phyloP scores from a whole-genome alignment of 164 flowering plant genomes.

The Brasenia schreberi region DNA sequence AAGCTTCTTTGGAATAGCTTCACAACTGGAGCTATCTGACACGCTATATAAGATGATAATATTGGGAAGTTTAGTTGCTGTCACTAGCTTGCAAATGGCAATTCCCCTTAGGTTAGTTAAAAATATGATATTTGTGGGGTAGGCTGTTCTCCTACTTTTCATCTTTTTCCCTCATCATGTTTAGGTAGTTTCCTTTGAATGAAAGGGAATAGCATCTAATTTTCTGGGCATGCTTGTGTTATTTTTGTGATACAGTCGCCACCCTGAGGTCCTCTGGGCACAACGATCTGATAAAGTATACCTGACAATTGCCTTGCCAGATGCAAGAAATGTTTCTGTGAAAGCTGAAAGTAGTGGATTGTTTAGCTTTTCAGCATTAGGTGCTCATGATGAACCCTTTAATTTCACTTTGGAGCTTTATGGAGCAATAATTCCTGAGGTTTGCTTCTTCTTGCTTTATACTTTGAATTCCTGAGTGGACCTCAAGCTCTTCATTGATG shows the following conservation, averaged over 20 bases:
- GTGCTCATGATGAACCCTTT: conserved; percentile 40
- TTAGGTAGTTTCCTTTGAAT: neutral
- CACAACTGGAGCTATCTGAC: too few relatives aligned
- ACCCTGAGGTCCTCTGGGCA: conserved; percentile 94
- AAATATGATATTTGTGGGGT: too few relatives aligned
- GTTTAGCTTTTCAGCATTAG: conserved; percentile 67
- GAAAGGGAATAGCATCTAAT: neutral
- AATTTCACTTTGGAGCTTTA: conserved; percentile 42
- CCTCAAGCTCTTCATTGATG: too few relatives aligned
- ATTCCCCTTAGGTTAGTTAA: too few relatives aligned
- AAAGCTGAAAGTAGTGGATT: conserved; percentile 60
- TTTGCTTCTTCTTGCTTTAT: conserved; percentile 9
- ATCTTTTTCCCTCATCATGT: too few relatives aligned
- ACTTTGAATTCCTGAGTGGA: too few relatives aligned
- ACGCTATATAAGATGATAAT: too few relatives aligned
- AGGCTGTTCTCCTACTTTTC: too few relatives aligned
- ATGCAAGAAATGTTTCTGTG: conserved; percentile 62
- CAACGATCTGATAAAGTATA: conserved; percentile 82
- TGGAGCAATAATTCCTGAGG: conserved; percentile 50
- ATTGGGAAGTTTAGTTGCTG: too few relatives aligned
- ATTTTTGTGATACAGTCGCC: conserved; percentile 28
- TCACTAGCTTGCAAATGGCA: too few relatives aligned
- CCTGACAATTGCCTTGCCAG: conserved; percentile 71
- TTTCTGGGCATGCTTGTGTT: neutral
- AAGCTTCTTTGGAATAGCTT: too few relatives aligned